Base-by-base conservation (phyloP, 805 yeast genomes). In the Wickerhamiella musiphila region DNA sequence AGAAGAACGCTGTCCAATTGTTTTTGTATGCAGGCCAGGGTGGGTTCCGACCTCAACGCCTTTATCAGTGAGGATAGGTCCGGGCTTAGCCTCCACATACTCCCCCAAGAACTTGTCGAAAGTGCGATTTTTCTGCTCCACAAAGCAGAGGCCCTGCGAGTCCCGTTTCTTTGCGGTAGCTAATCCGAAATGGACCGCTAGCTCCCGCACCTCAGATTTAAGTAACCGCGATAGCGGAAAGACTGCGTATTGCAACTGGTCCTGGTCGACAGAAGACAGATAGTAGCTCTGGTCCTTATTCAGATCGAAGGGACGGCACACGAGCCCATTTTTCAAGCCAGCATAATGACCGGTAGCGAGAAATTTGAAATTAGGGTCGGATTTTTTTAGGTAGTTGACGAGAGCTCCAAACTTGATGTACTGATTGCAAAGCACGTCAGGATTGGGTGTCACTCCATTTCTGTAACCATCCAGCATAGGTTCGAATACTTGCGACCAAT, bases 61-160 rank as follows among this genome's bases (percentile, higher is more conserved):
- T 35, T 70, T 76, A 35, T 65, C 69, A 0, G 84, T 76, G n/a
- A 81, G 62, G 6, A 90, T 70, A 37, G 78, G 65, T 0, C 96
- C 98, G 1, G 82, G 82, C 5, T 61, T 61, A 1, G 77, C 73
- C 9, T 63, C 66, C 3, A 86, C 60, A 46, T 76, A 90, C 41
- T 83, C 86, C 36, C 65, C 61, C 18, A 86, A 54, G 45, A 90
- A 90, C 33, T 69, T 66, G 15, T 72, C 60, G 50, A 84, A 82
- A 12, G 32, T 30, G 10, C 34, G 29, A 34, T 70, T 67, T 13
- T 54, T 47, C 36, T 68, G 77, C 23, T 69, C 65, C 6, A 90
- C 94, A 60, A 90, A 90, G 50, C 98, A 90, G 7, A 90, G 61
- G 0, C 98, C 98, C 49, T 79, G 93, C 1, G 95, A 83, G 49